Base-by-base conservation (phyloP, 2,329 filamentous ascomycete species). In the Trichoderma sp. region DNA sequence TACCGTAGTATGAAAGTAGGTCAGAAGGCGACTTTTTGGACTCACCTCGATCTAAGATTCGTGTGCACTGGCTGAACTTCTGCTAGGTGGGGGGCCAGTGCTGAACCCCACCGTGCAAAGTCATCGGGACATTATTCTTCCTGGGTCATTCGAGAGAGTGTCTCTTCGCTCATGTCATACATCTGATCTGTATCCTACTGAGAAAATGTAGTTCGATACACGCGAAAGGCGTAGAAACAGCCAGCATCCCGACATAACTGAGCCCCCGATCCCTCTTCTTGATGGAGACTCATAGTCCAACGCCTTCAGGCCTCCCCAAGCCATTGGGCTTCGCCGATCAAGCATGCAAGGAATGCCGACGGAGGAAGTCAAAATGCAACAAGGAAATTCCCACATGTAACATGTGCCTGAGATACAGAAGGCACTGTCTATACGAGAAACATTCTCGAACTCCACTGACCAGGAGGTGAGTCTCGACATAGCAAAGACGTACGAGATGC, bases 391-490 rank as follows among this genome's bases (percentile, higher is more conserved):
- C 78, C 12, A 76, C 72, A 3, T 80, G 78, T 66, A 72, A 74
- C 45, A 70, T 77, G 17, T 83, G 80, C 68, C 70, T 75, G 55
- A 78, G 77, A 64, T 80, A 81, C 68, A 74, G 77, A 48, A 72
- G 81, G 15, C 77, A 80, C 66, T 83, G 81, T 66, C 72, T 81
- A 7, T 83, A 83, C 64, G 81, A 83, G 68, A 80, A 78, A 67
- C 77, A 81, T 58, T 75, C 76, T n/a, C 75, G 78, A 51, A 83
- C 81, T 14, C 81, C 80, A 5, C 72, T 83, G 66, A 83, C 81
- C 5, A 74, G 81, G 50, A 81, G 78, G 74, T 77, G 76, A 48
- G 75, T 51, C 14, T 6, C 6, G 19, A 15, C 15, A 24, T 30
- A 63, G 10, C 48, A 56, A 10, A 10, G 10, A 12, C 14, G 24